Evolutionary conservation across 1,284 basidiomycete species (phyloP).

Genomic region (Takashimella tepidaria): DNA sequence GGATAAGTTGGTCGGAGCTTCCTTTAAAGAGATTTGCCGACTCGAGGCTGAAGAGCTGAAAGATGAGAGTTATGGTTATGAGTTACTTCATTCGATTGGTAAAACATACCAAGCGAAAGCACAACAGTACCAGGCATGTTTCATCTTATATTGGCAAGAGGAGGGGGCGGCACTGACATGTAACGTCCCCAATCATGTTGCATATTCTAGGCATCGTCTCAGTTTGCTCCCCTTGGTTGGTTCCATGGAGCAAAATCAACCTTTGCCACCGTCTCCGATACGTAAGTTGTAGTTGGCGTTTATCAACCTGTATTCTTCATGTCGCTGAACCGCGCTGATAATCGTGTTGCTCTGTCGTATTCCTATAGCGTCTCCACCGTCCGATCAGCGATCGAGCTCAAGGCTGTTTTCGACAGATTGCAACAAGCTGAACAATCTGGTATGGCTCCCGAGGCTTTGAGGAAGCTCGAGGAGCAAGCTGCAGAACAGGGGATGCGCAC

Average conservation of each 20-base stretch:
- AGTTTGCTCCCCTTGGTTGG: conserved; percentile 59
- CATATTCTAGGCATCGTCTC: conserved; percentile 56
- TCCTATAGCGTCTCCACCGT: conserved; percentile 61
- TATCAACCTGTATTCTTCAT: conserved; percentile 3
- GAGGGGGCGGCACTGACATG: too few species aligned
- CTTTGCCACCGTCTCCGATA: conserved; percentile 88
- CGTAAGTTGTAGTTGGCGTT: conserved; percentile 57
- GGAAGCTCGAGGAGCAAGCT: conserved; percentile 88
- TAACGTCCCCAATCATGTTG: too few species aligned
- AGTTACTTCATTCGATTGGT: conserved; percentile 85
- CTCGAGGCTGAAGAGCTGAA: conserved; percentile 81
- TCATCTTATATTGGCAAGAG: background rate
- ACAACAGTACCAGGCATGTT: conserved; percentile 48
- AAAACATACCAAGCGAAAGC: conserved; percentile 82
- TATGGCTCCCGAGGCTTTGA: conserved; percentile 76
- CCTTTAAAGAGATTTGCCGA: conserved; percentile 62
- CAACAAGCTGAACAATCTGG: conserved; percentile 87
- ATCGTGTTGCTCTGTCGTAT: background rate
- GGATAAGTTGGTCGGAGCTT: conserved; percentile 57
- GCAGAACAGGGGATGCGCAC: conserved; percentile 91
- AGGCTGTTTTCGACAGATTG: conserved; percentile 91
- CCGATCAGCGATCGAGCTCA: conserved; percentile 73
- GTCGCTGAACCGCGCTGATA: background rate
- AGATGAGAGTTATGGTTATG: conserved; percentile 87
- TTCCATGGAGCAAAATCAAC: conserved; percentile 89